phyloP scores from a whole-genome alignment of 2,329 filamentous ascomycete genomes.

The Trichoderma endophyticum region DNA sequence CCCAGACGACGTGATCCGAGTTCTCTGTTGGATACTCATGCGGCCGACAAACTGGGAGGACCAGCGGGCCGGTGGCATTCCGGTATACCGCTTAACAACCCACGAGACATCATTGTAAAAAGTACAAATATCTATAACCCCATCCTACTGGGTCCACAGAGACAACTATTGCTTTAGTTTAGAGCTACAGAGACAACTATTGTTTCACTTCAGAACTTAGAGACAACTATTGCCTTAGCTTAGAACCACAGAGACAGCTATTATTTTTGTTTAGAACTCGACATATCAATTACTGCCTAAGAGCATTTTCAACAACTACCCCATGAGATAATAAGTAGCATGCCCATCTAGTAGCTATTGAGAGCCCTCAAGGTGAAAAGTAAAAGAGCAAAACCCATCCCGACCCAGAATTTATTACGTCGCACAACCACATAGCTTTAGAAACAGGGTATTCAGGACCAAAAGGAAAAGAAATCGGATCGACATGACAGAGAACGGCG shows the following conservation, averaged over 20 bases:
- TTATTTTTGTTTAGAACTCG: neutral
- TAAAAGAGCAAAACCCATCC: neutral
- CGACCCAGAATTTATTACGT: neutral
- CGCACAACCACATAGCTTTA: neutral
- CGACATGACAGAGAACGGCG: neutral
- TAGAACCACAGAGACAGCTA: neutral
- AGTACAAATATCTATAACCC: neutral
- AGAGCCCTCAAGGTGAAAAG: neutral
- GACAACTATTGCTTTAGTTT: neutral
- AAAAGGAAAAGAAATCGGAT: neutral
- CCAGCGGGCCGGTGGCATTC: neutral
- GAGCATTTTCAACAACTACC: neutral
- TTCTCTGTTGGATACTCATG: no score
- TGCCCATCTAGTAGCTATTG: neutral
- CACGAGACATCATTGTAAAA: neutral
- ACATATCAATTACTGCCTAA: conserved; percentile 1
- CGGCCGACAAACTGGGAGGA: no score
- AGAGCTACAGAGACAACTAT: neutral
- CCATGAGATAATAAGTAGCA: neutral
- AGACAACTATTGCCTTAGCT: neutral
- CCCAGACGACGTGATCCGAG: no score
- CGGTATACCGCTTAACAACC: neutral
- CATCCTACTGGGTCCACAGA: neutral
- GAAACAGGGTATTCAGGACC: conserved; percentile 13
- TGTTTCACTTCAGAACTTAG: neutral